Conservation (phyloP, 768 basidiomycete species). For the Boletus fagicola region DNA sequence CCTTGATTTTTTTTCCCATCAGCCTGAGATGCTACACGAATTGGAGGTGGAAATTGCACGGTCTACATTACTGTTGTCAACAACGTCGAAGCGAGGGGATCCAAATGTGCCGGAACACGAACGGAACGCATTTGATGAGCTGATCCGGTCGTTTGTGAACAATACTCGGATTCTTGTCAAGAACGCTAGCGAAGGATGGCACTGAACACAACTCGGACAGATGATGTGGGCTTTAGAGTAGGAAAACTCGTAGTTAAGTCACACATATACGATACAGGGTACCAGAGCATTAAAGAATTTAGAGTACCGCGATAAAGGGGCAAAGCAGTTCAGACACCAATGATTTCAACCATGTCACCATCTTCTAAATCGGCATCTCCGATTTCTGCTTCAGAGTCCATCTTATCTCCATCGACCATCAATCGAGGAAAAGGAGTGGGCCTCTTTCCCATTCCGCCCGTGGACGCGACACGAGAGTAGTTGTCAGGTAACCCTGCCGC, state of each 20-base stretch:
- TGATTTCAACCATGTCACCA: conserved; percentile 75
- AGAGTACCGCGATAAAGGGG: conserved; percentile 8
- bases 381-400: conserved; percentile 59
- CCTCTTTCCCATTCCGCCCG: conserved; percentile 35
- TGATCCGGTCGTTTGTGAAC: conserved; percentile 90
- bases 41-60: conserved; percentile 87
- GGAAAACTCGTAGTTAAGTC: conserved; percentile 2
- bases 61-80: conserved; percentile 64
- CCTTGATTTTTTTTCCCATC: conserved; percentile 4
- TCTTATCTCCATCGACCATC: conserved; percentile 68
- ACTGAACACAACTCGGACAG: conserved; percentile 4
- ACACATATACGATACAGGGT: conserved; percentile 4
- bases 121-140: conserved; percentile 80
- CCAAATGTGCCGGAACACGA: conserved; percentile 59
- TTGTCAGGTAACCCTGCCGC: conserved; percentile 58
- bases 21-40: conserved; percentile 75
- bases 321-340: conserved; percentile 44
- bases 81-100: conserved; percentile 68
- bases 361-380: conserved; percentile 72
- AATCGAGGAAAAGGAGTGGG: conserved; percentile 34
- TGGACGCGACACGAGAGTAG: conserved; percentile 41
- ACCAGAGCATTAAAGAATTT: conserved; percentile 12
- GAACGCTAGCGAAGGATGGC: conserved; percentile 62
- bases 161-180: conserved; percentile 86
- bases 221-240: neutral